Base-by-base conservation (phyloP, 2,329 filamentous ascomycete genomes). In the Domatiomyces globalis region DNA sequence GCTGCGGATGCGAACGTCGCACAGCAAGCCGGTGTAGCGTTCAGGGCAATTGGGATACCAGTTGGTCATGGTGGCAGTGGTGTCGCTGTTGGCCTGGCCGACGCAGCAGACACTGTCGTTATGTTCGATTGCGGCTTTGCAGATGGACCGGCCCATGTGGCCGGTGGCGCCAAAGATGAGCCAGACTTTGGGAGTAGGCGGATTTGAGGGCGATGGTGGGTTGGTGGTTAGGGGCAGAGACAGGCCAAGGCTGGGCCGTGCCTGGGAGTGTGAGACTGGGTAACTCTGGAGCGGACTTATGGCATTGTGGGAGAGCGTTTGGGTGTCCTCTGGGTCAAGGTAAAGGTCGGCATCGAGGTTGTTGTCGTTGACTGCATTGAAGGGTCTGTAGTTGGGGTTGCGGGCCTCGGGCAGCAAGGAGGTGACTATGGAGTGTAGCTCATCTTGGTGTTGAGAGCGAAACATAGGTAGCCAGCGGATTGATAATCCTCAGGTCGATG, bases 91-190 rank as follows among this genome's bases (percentile, higher is more conserved):
- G 12, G 82, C 83, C 56, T 87, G 83, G 7, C 92, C 92, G 8
- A 95, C 89, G 5, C 87, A 87, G 2, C 83, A 82, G 52, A 95
- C 90, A 48, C 83, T 76, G 65, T 98, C 92, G 60, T 84, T 84
- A 60, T 87, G 84, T 15, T 79, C 74, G 19, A 96, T 75, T 15
- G 85, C 87, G 50, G 79, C 81, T 62, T 92, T 90, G 54, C 90
- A 86, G 18, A 96, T 79, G 6, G 86, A 94, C 49, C 87, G 83
- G 53, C 92, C 92, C 76, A 96, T 94, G 63, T 98, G 92, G 51
- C 92, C 92, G n/a, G 89, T 95, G 47, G 87, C 89, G 47, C 92
- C 92, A 68, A 95, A 98, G 50, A 96, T 75, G 64, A 96, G 80
- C 90, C 90, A 96, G 70, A 90, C 83, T 56, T 88, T 78, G 65